Percentiles rank a stretch among this genome's conserved stretches.
Evolutionary conservation across 495 filamentous ascomycete species (phyloP).

Genomic region (Aspergillus saccharolyticus): DNA sequence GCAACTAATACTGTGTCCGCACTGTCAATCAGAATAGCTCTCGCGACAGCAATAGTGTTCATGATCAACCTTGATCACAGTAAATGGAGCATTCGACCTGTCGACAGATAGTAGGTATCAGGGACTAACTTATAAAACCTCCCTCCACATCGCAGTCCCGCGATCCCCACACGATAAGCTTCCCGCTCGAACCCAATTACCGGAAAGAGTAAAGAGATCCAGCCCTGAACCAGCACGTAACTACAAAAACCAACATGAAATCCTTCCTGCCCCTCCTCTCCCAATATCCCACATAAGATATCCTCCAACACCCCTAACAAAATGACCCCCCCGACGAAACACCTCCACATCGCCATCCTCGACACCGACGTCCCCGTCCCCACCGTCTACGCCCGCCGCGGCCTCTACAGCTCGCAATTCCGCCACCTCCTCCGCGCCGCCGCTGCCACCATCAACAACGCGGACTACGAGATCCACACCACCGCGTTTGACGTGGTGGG

Average conservation of each 20-base stretch:
- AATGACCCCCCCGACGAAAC: slow-evolving; percentile 2
- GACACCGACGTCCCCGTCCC: slow-evolving; percentile 38
- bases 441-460: slow-evolving; percentile 18
- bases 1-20: too few species aligned
- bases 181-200: neutral
- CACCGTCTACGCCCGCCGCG: slow-evolving; percentile 29
- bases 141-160: too few species aligned
- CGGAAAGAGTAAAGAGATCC: neutral
- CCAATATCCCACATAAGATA: neutral
- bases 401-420: slow-evolving; percentile 39
- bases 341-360: slow-evolving; percentile 36
- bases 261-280: neutral
- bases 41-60: too few species aligned
- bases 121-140: too few species aligned
- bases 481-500: slow-evolving; percentile 39
- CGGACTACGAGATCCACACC: slow-evolving; percentile 19
- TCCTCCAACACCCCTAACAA: slow-evolving; percentile 15
- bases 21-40: too few species aligned
- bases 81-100: too few species aligned
- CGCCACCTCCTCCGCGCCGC: slow-evolving; percentile 30
- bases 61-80: too few species aligned
- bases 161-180: neutral
- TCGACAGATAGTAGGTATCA: too few species aligned
- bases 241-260: neutral
- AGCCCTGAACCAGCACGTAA: neutral